A percentile compares a stretch with the other conserved stretches of the same genome.
Conservation (phyloP, 1,284 basidiomycete genomes). For the Cystobasidium slooffiae region DNA sequence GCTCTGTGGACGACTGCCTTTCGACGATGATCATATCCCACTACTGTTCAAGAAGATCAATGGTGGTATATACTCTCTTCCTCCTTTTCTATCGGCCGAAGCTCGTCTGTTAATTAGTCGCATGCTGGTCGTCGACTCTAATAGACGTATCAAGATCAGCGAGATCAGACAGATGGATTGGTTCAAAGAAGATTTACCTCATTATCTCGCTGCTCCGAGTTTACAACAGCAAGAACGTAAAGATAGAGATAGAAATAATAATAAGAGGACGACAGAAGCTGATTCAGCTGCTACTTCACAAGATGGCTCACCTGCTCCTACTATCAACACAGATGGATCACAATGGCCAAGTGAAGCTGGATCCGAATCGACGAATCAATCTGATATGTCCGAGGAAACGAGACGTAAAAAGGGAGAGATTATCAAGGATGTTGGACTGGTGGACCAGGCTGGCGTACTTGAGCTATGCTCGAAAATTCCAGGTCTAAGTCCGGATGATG, state of each 20-base stretch:
- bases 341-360: conserved; percentile 22
- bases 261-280: conserved; percentile 11
- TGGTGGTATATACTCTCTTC: conserved; percentile 82
- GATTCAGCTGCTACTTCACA: conserved; percentile 26
- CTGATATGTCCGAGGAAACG: conserved; percentile 50
- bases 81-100: conserved; percentile 74
- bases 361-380: conserved; percentile 2
- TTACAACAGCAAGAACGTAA: conserved; percentile 36
- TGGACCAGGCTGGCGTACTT: conserved; percentile 86
- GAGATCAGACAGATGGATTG: conserved; percentile 88
- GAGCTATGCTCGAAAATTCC: conserved; percentile 76
- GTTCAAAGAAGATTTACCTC: conserved; percentile 80
- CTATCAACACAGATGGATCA: conserved; percentile 1
- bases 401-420: conserved; percentile 57
- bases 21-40: conserved; percentile 93
- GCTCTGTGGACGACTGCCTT: conserved; percentile 86
- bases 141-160: conserved; percentile 86
- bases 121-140: conserved; percentile 89
- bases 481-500: conserved; percentile 77
- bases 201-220: conserved; percentile 65
- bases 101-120: conserved; percentile 75
- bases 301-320: conserved; percentile 8
- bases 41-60: conserved; percentile 89
- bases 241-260: conserved; percentile 31
- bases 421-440: conserved; percentile 70